Base-by-base conservation (phyloP, 2,329 filamentous ascomycete genomes). In the Scytalidium sp. region DNA sequence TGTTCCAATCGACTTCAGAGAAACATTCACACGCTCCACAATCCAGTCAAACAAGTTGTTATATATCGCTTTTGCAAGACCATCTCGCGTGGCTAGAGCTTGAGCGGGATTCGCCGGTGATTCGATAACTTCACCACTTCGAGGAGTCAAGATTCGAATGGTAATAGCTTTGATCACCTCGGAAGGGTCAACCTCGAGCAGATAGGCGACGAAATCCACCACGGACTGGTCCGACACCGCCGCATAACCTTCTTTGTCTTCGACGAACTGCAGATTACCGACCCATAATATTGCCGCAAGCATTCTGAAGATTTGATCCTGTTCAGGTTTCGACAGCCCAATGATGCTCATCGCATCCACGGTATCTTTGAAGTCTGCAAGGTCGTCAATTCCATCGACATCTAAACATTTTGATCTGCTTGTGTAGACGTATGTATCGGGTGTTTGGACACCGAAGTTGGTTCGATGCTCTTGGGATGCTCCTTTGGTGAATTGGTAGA, bases 21-120 rank as follows among this genome's bases (percentile, higher is more conserved):
- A 96, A 57, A 85, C 81, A 70, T 97, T 97, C 59, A 97, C 85
- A 58, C 94, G 87, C 61, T 87, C 83, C 19, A 97, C 92, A 57
- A 99, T 97, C 94, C 94, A 99, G 70, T 99, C 93, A 62, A 99
- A 99, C 48, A 99, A 80, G 66, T 97, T 97, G 76, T 88, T 88
- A 71, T 99, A 99, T 50, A 99, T 91, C n/a, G 86, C 92, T 76
- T 94, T 97, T 53, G 93, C 83, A 45, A 99, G 74, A 10, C 92
- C 94, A 71, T 99, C 94, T 58, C 92, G 83, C 7, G 95, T 95
- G 23, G 94, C 84, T 36, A 76, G 78, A 21, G 94, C 94, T 70
- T 97, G 94, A 1, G 91, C 81, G 2, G 85, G 83, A 69, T 99
- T 97, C 56, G 96, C 78, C 0, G 92, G 93, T 4, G 83, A 86